Conservation (phyloP, 2,329 filamentous ascomycete species). For the Tolypocladium inflatum region DNA sequence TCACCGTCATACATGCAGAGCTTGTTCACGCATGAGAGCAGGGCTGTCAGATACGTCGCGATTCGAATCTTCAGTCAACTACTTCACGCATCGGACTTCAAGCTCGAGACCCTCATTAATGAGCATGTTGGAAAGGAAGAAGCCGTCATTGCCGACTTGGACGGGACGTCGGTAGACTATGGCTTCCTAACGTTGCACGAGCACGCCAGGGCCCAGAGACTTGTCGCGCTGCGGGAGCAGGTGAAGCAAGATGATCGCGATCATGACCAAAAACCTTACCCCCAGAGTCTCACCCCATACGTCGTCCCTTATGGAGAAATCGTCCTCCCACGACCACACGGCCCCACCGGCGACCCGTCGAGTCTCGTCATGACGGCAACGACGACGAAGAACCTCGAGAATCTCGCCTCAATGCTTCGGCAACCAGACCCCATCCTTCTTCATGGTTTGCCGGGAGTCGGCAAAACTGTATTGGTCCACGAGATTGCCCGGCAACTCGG, state of each 20-base stretch:
- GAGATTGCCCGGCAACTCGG: constrained; percentile 74
- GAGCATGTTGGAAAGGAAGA: constrained; percentile 53
- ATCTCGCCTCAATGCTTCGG: constrained; percentile 59
- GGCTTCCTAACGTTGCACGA: constrained; percentile 57
- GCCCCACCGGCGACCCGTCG: constrained; percentile 34
- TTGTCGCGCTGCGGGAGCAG: constrained; percentile 31
- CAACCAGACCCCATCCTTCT: constrained; percentile 65
- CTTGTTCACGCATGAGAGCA: constrained; percentile 53
- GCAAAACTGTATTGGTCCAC: constrained; percentile 81
- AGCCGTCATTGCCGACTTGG: constrained; percentile 60
- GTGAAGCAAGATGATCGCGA: constrained; percentile 14
- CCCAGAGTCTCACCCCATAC: constrained; percentile 44
- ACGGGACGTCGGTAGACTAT: constrained; percentile 69
- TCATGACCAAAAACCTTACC: constrained; percentile 4
- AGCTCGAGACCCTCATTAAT: constrained; percentile 61
- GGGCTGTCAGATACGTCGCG: constrained; percentile 66
- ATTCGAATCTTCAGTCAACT: constrained; percentile 73
- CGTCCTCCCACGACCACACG: constrained; percentile 56
- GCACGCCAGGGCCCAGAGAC: constrained; percentile 39
- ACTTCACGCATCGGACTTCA: constrained; percentile 70
- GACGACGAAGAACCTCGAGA: constrained; percentile 60
- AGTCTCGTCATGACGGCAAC: constrained; percentile 62
- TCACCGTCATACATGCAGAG: constrained; percentile 58
- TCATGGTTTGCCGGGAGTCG: constrained; percentile 73
- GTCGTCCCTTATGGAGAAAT: constrained; percentile 57